These are phyloP conservation scores for Funneliformis mosseae DNA, from an alignment of 192 early-diverging fungal genomes.

Conservation along the genomic window DNA sequence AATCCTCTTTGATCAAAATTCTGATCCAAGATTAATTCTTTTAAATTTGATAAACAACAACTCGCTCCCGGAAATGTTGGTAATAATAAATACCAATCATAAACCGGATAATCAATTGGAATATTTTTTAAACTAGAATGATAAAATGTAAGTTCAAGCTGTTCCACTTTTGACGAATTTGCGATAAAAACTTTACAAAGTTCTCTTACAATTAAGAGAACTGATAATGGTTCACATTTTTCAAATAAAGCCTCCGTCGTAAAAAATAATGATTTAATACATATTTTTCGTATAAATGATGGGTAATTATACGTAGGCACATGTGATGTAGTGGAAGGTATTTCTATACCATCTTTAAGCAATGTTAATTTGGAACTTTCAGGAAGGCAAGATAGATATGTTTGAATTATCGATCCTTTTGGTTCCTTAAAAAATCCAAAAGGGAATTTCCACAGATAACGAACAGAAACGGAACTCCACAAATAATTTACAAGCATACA, in stretches of 20 bases:
- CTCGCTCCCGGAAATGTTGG: neutral
- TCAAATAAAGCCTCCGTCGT: neutral
- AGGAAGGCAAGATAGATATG: neutral
- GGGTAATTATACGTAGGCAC: neutral
- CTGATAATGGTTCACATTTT: neutral
- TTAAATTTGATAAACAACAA: neutral
- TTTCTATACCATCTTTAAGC: neutral
- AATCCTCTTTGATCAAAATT: neutral
- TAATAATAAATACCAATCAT: neutral
- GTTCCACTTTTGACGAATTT: neutral
- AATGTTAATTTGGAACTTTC: neutral
- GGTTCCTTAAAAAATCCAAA: neutral
- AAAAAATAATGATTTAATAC: neutral
- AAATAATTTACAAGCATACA: neutral
- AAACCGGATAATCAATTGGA: neutral
- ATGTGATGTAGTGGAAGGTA: neutral
- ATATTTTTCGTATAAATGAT: neutral
- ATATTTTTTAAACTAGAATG: neutral
- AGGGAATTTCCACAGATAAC: neutral
- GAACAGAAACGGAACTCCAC: neutral
- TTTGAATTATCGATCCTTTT: neutral
- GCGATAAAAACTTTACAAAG: neutral
- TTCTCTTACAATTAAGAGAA: neutral
- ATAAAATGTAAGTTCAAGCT: neutral
- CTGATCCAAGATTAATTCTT: neutral